Conservation (phyloP, 306 rosid species). For the Dalbergia oliveri region DNA sequence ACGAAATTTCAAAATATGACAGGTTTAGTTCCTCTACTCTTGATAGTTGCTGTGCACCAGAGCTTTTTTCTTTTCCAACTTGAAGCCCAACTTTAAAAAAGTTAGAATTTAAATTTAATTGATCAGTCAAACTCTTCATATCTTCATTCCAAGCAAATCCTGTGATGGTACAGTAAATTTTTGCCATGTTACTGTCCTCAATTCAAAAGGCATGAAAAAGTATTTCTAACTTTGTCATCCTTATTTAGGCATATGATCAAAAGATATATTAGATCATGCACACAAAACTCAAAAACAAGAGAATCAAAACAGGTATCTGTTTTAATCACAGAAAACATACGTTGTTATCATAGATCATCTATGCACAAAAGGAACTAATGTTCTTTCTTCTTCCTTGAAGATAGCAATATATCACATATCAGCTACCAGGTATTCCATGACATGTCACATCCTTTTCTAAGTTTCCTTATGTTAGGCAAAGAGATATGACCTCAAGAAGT, state of each 20-base stretch:
- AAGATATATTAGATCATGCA: not conserved
- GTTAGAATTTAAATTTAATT: not conserved
- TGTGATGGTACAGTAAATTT: slow-evolving; percentile 8
- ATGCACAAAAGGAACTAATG: not conserved
- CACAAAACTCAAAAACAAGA: not conserved
- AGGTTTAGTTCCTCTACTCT: not conserved
- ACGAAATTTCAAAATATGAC: not conserved
- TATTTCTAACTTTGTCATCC: not conserved
- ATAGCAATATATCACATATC: not conserved
- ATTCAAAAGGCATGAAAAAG: slow-evolving; percentile 9
- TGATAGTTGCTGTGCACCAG: not conserved
- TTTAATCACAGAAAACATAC: not conserved
- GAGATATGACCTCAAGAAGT: not conserved
- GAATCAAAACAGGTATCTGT: not conserved
- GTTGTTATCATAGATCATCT: not conserved
- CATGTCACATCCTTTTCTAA: not conserved
- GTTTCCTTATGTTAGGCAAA: slow-evolving; percentile 10
- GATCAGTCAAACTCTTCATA: slow-evolving; percentile 2
- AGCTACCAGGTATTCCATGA: not conserved
- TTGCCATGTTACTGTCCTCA: slow-evolving; percentile 21
- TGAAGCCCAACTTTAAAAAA: not conserved
- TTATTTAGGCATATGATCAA: not conserved
- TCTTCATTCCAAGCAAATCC: slow-evolving; percentile 1
- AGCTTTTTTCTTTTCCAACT: not conserved
- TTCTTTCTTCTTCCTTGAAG: slow-evolving; percentile 2